phyloP scores from a whole-genome alignment of 352 stramenopile genomes.

The Hyaloperonospora arabidopsidis region DNA sequence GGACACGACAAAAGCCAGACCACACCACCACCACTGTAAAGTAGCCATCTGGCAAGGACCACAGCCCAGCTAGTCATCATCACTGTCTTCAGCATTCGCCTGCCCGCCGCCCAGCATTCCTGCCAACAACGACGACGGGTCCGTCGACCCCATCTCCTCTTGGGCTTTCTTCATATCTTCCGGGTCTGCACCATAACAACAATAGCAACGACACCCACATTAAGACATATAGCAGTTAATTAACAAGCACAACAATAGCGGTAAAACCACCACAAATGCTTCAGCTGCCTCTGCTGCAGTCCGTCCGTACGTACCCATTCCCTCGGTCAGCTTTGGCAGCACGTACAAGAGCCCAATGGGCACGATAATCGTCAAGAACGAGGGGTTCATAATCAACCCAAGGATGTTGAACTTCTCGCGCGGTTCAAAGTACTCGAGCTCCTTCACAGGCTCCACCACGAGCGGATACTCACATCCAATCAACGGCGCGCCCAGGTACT shows the following conservation, averaged over 20 bases:
- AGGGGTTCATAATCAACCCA: constrained; percentile 69
- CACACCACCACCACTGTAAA: background rate
- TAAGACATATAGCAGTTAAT: background rate
- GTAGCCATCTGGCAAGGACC: background rate
- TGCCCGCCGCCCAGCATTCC: constrained; percentile 66
- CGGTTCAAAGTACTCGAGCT: constrained; percentile 78
- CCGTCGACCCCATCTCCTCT: constrained; percentile 68
- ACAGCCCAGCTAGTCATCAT: constrained; percentile 46
- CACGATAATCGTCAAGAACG: constrained; percentile 71
- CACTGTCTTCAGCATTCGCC: constrained; percentile 53
- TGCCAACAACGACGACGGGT: constrained; percentile 58
- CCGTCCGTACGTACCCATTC: constrained; percentile 48
- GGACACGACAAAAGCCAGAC: too few species aligned
- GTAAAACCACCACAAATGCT: too few species aligned
- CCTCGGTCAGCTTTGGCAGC: constrained; percentile 70
- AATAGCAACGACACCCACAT: background rate
- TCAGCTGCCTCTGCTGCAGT: too few species aligned
- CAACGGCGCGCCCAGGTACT: constrained; percentile 70
- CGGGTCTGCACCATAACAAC: constrained; percentile 36
- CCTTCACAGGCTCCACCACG: constrained; percentile 47
- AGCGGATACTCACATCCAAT: constrained; percentile 54
- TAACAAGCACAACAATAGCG: background rate
- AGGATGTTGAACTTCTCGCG: constrained; percentile 79
- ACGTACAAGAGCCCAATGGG: constrained; percentile 74
- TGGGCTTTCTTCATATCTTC: constrained; percentile 85